Base-by-base conservation (phyloP, 108 stramenopile genomes). In the Skeletonema menzelii region DNA sequence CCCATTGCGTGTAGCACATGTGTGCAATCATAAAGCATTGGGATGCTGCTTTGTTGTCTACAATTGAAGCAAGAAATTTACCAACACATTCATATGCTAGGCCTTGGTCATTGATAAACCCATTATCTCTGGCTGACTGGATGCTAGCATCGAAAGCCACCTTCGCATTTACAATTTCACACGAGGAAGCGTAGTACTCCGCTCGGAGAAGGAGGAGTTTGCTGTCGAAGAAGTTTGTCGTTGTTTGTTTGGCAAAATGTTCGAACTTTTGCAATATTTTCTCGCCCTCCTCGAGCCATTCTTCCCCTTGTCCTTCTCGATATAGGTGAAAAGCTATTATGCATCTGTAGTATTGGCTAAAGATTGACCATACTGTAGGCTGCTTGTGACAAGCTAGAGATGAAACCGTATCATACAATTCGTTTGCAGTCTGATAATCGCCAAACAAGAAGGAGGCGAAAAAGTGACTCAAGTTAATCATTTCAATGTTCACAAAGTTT, bases 151-250 rank as follows among this genome's bases (percentile, higher is more conserved):
- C 12, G 30, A 49, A 68, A 7, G 24, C 15, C 28, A 24, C 13
- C 26, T 56, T 34, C 0, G 67, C 49, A 5, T 19, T 13, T 14
- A 15, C n/a, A 2, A 53, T 24, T 30, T 53, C 30, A 13, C 55
- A 24, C 7, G 13, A 34, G 31, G 15, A 32, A 57, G 32, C 30
- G 14, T 56, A 17, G 49, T 15, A 24, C 32, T 68, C 67, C 4
- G 67, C 67, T 19, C 56, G 17, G 22, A 68, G 67, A 31, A 68
- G 35, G 19, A 68, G 34, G 24, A n/a, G 32, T 30, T 68, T 68
- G 67, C 20, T 24, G 22, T 53, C 22, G 49, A n/a, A 22, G n/a
- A 7, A 10, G 22, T 53, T n/a, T 5, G 40, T n/a, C 2, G 40
- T n/a, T 11, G 63, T 20, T 22, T 27, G 22, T 22, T 65, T 8